These are phyloP conservation scores for Pecoramyces ruminantium DNA, from an alignment of 192 early-diverging fungal species.

Conservation along the genomic window DNA sequence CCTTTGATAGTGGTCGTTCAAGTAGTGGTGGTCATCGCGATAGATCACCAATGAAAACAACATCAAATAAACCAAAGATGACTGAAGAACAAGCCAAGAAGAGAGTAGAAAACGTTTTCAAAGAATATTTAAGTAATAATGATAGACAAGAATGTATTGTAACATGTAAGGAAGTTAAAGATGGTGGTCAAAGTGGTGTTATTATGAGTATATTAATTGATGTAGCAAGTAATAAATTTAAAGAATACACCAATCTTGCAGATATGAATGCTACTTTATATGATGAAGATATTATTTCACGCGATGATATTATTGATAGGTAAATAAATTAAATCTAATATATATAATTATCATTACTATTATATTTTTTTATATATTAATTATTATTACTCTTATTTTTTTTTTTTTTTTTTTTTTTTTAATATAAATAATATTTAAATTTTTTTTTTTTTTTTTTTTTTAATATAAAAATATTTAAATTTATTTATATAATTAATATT, in stretches of 20 bases:
- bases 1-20: slow-evolving; percentile 4
- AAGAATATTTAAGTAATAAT: slow-evolving; percentile 31
- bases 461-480: too few species aligned
- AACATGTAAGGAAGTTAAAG: not conserved
- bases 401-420: too few species aligned
- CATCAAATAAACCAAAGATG: slow-evolving; percentile 2
- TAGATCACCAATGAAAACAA: not conserved
- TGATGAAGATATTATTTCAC: not conserved
- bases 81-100: slow-evolving; percentile 17
- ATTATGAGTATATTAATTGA: not conserved
- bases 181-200: not conserved
- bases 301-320: not conserved
- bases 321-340: too few species aligned
- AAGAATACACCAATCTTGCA: not conserved
- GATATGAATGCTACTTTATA: not conserved
- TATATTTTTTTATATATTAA: too few species aligned
- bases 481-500: too few species aligned
- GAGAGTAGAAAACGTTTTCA: slow-evolving; percentile 33
- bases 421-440: too few species aligned
- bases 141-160: not conserved
- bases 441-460: too few species aligned
- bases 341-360: too few species aligned
- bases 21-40: not conserved
- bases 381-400: too few species aligned
- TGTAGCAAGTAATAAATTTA: not conserved